Evolutionary conservation across 225 moss, liverwort and hornwort genomes (phyloP).

Genomic region (Marchantia paleacea): DNA sequence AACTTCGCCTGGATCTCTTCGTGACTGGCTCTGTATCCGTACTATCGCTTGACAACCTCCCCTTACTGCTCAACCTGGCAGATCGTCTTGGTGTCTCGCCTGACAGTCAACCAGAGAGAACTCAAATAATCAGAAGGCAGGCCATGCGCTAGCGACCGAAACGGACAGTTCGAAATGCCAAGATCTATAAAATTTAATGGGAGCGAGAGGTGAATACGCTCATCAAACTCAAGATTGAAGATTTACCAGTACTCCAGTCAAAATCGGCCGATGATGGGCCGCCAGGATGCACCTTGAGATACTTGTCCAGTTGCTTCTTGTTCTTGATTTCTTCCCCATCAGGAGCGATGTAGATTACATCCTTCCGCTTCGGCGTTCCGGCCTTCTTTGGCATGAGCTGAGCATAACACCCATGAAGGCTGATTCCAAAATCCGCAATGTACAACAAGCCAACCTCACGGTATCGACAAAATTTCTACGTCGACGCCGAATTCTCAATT

Average conservation of each 20-base stretch:
- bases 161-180: background rate
- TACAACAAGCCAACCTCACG: background rate
- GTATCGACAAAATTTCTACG: background rate
- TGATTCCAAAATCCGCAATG: background rate
- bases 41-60: constrained; percentile 53
- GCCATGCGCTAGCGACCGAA: background rate
- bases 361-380: constrained; percentile 95
- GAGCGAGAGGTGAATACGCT: too few relatives aligned
- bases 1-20: constrained; percentile 63
- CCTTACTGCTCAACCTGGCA: constrained; percentile 62
- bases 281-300: constrained; percentile 79
- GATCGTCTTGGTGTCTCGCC: constrained; percentile 84
- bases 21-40: constrained; percentile 53
- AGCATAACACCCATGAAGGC: constrained; percentile 13
- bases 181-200: too few relatives aligned
- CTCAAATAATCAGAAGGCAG: background rate
- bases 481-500: background rate
- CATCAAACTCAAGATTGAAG: background rate
- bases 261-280: constrained; percentile 65
- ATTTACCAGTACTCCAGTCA: constrained; percentile 72
- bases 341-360: constrained; percentile 76
- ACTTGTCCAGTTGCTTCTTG: constrained; percentile 88
- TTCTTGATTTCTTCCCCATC: constrained; percentile 89
- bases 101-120: constrained; percentile 6
- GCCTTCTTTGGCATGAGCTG: constrained; percentile 66